These are phyloP conservation scores for Aureobasidium sp. DNA, from an alignment of 2,329 filamentous ascomycete species.

Conservation along the genomic window DNA sequence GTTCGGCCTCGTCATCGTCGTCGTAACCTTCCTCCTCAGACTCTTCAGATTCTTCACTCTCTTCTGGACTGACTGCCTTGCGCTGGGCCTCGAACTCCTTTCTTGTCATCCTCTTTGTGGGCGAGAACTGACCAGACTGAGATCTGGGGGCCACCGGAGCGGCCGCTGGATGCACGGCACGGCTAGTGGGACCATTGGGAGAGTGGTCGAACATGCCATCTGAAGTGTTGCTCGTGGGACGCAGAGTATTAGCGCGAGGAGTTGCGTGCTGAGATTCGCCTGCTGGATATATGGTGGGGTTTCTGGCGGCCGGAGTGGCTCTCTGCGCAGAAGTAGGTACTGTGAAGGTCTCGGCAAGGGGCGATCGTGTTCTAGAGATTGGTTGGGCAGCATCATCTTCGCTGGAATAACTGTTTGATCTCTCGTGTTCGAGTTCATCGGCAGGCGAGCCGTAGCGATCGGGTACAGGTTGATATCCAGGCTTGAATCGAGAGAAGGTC, in stretches of 20 bases:
- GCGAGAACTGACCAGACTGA: constrained; percentile 5
- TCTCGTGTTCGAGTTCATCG: constrained; percentile 13
- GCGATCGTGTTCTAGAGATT: not conserved
- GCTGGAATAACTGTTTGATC: constrained; percentile 11
- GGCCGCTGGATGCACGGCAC: constrained; percentile 21
- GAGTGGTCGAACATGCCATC: constrained; percentile 26
- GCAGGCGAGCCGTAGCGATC: constrained; percentile 16
- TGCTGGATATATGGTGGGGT: constrained; percentile 13
- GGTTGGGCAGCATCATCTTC: constrained; percentile 3
- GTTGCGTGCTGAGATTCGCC: constrained; percentile 21
- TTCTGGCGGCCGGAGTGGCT: not conserved
- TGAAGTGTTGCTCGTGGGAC: not conserved
- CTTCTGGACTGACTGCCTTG: constrained; percentile 19
- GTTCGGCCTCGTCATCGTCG: constrained; percentile 71
- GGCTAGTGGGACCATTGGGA: constrained; percentile 25
- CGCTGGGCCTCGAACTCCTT: constrained; percentile 64
- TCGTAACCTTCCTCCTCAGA: constrained; percentile 54
- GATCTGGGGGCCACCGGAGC: not conserved
- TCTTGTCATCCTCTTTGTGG: constrained; percentile 73
- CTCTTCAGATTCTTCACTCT: constrained; percentile 47
- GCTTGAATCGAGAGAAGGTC: constrained; percentile 14
- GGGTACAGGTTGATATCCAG: constrained; percentile 15
- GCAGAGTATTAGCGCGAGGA: constrained; percentile 18
- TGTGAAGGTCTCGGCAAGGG: not conserved
- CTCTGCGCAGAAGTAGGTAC: not conserved